phyloP scores from a whole-genome alignment of 2,329 filamentous ascomycete species.

The Bipolaris sorokiniana region DNA sequence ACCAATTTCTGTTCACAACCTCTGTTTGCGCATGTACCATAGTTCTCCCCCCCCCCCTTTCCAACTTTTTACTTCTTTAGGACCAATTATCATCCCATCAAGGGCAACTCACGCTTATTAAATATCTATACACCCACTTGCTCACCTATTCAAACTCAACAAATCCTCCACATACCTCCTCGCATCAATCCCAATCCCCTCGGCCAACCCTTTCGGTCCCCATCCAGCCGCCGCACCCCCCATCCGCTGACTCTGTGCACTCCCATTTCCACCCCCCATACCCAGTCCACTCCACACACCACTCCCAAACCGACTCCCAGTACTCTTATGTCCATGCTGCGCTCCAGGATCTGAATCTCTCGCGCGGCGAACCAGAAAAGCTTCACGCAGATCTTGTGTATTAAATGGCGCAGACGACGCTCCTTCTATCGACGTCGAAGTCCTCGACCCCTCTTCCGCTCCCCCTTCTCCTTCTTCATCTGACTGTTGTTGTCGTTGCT shows the following conservation, averaged over 20 bases:
- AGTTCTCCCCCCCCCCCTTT: too few relatives aligned
- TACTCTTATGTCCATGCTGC: slow-evolving; percentile 9
- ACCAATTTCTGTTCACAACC: too few relatives aligned
- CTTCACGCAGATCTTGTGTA: slow-evolving; percentile 47
- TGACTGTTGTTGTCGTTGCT: slow-evolving; percentile 3
- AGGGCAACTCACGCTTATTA: too few relatives aligned
- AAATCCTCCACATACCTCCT: slow-evolving; percentile 75
- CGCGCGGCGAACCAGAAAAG: slow-evolving; percentile 52
- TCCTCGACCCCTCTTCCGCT: not conserved
- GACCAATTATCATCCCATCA: too few relatives aligned
- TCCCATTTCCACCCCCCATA: slow-evolving; percentile 12
- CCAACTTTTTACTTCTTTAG: too few relatives aligned
- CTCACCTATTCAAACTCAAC: slow-evolving; percentile 62
- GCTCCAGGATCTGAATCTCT: slow-evolving; percentile 32
- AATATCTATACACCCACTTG: too few relatives aligned
- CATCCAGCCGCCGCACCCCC: slow-evolving; percentile 54
- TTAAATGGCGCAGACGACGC: slow-evolving; percentile 29
- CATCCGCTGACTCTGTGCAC: slow-evolving; percentile 34
- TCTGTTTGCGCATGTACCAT: too few relatives aligned
- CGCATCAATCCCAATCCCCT: slow-evolving; percentile 79
- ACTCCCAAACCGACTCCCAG: slow-evolving; percentile 35
- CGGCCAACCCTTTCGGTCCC: slow-evolving; percentile 67
- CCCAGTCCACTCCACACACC: slow-evolving; percentile 43
- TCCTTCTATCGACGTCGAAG: slow-evolving; percentile 1
- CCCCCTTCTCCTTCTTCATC: not conserved